These are phyloP conservation scores for Blastocystis sp. DNA, from an alignment of 352 stramenopile species.

Conservation along the genomic window DNA sequence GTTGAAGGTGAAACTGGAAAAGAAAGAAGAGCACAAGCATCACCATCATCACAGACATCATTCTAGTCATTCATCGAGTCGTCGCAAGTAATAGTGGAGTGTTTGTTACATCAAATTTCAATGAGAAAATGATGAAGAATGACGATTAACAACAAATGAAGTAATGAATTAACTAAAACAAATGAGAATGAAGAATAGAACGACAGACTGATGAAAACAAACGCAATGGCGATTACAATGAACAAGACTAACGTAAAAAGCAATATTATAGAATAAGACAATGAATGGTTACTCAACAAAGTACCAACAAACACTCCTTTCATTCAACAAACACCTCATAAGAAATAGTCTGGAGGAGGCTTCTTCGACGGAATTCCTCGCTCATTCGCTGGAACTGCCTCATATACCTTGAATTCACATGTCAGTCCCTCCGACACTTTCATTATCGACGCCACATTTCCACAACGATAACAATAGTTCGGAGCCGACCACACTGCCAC, in stretches of 20 bases:
- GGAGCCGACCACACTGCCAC: slow-evolving; percentile 94
- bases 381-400: slow-evolving; percentile 13
- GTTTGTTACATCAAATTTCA: no score
- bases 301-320: neutral
- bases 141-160: no score
- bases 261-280: no score
- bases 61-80: neutral
- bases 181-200: no score
- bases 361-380: slow-evolving; percentile 52
- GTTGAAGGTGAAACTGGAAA: neutral
- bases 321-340: slow-evolving; percentile 25
- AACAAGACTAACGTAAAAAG: no score
- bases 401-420: slow-evolving; percentile 69
- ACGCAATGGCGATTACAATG: no score
- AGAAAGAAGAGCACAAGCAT: neutral
- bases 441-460: slow-evolving; percentile 95
- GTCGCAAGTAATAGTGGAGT: no score
- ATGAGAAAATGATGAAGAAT: no score
- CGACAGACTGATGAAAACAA: no score
- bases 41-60: neutral
- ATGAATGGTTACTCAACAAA: no score
- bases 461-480: slow-evolving; percentile 97
- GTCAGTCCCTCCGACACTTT: slow-evolving; percentile 87
- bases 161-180: no score
- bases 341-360: slow-evolving; percentile 57